phyloP scores from a whole-genome alignment of 2,329 filamentous ascomycete species.

The Trichoderma citrinoviride region DNA sequence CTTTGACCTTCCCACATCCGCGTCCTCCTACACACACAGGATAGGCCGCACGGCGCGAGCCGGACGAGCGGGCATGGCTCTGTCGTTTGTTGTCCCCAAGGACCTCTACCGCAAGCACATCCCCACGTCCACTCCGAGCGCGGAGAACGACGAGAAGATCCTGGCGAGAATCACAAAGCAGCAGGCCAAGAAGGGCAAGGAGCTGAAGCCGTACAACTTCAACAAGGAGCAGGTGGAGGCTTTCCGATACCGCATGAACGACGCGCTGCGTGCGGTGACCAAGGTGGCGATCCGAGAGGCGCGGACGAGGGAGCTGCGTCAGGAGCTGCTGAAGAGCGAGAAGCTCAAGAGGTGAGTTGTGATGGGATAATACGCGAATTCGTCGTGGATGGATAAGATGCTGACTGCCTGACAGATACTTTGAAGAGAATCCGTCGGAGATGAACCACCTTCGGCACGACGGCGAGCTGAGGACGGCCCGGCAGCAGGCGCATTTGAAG shows the following conservation, averaged over 20 bases:
- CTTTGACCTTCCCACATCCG: conserved; percentile 86
- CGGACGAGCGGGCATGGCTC: conserved; percentile 86
- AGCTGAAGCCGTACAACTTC: conserved; percentile 87
- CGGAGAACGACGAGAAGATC: conserved; percentile 81
- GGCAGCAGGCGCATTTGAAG: conserved; percentile 84
- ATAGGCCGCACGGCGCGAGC: conserved; percentile 92
- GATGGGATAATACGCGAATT: neutral
- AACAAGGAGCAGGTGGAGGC: conserved; percentile 92
- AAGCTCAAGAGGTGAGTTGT: conserved; percentile 70
- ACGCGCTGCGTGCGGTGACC: conserved; percentile 86
- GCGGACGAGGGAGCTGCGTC: conserved; percentile 78
- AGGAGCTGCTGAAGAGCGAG: conserved; percentile 89
- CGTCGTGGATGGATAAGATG: neutral
- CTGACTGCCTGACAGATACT: conserved; percentile 54
- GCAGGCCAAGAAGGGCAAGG: conserved; percentile 74
- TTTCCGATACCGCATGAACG: conserved; percentile 92
- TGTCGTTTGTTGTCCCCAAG: conserved; percentile 89
- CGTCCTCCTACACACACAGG: conserved; percentile 94
- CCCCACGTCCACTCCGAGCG: conserved; percentile 71
- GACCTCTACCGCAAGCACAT: conserved; percentile 85
- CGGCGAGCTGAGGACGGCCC: conserved; percentile 76
- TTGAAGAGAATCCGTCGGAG: conserved; percentile 94
- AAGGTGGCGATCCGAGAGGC: conserved; percentile 87
- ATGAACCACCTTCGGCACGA: conserved; percentile 86
- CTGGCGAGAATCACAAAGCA: conserved; percentile 75